Conservation (phyloP, 1,139 yeast species). For the Magnusiomyces tetraspermus region DNA sequence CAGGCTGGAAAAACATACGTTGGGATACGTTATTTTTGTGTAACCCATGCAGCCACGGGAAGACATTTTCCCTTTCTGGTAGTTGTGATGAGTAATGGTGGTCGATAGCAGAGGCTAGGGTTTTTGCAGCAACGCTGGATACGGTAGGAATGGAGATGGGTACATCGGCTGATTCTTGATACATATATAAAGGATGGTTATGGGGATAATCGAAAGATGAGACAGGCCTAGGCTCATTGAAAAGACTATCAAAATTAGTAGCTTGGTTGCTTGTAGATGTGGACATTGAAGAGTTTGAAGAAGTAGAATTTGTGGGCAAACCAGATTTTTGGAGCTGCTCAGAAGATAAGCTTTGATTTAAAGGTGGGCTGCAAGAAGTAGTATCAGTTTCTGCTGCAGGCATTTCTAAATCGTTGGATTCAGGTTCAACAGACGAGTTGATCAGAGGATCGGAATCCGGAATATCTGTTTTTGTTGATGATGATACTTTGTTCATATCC, state of each 20-base stretch:
- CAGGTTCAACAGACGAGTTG: background rate
- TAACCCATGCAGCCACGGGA: conserved; percentile 86
- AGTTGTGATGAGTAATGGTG: conserved; percentile 38
- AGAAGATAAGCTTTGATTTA: too few species aligned
- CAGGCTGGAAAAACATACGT: conserved; percentile 27
- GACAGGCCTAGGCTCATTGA: background rate
- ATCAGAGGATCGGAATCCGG: background rate
- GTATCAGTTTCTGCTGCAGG: too few species aligned
- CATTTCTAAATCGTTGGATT: too few species aligned
- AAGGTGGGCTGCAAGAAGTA: too few species aligned
- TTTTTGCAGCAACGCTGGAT: conserved; percentile 23
- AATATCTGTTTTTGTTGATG: background rate
- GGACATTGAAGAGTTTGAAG: too few species aligned
- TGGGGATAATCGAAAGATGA: background rate
- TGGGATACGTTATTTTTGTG: conserved; percentile 30
- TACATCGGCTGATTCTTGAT: background rate
- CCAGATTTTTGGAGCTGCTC: too few species aligned
- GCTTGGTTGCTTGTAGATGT: too few species aligned
- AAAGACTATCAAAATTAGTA: too few species aligned
- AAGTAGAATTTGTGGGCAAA: too few species aligned
- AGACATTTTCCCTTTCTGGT: conserved; percentile 60
- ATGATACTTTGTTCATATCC: conserved; percentile 1
- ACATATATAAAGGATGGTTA: conserved; percentile 9
- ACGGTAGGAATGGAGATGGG: conserved; percentile 16
- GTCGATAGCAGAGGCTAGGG: conserved; percentile 26